phyloP scores from a whole-genome alignment of 208 protist genomes.

The Crithidia sp. region DNA sequence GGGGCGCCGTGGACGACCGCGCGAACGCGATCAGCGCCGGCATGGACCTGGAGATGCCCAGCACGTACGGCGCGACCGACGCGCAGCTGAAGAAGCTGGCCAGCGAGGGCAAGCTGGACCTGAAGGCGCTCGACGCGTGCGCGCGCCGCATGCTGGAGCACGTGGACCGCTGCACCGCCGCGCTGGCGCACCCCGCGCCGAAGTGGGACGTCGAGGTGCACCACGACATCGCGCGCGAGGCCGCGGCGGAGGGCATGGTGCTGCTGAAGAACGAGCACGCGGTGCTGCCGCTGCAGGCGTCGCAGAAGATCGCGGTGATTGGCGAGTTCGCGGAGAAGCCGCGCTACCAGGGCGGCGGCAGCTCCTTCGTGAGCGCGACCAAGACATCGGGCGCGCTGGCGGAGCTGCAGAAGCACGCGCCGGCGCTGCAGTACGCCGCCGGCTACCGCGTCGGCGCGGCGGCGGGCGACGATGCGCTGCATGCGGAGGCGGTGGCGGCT shows the following conservation, averaged over 20 bases:
- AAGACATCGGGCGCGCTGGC: slow-evolving; percentile 7
- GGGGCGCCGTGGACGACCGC: slow-evolving; percentile 63
- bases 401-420: slow-evolving; percentile 13
- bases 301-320: slow-evolving; percentile 30
- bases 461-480: slow-evolving; percentile 1
- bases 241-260: slow-evolving; percentile 44
- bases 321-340: slow-evolving; percentile 24
- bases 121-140: slow-evolving; percentile 24
- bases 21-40: slow-evolving; percentile 35
- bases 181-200: background rate
- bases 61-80: slow-evolving; percentile 30
- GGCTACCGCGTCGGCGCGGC: slow-evolving; percentile 1
- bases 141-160: slow-evolving; percentile 17
- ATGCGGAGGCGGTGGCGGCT: slow-evolving; percentile 15
- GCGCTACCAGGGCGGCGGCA: slow-evolving; percentile 39
- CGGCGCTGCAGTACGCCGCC: slow-evolving; percentile 16
- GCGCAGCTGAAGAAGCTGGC: slow-evolving; percentile 17
- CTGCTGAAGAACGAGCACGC: slow-evolving; percentile 61
- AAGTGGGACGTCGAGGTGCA: slow-evolving; percentile 41
- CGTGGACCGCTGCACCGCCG: slow-evolving; percentile 7
- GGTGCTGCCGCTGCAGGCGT: slow-evolving; percentile 26
- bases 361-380: slow-evolving; percentile 18
- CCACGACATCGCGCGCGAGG: slow-evolving; percentile 36
- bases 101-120: slow-evolving; percentile 43
- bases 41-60: slow-evolving; percentile 71